Base-by-base conservation (phyloP, 768 basidiomycete genomes). In the Fomitopsis serialis region DNA sequence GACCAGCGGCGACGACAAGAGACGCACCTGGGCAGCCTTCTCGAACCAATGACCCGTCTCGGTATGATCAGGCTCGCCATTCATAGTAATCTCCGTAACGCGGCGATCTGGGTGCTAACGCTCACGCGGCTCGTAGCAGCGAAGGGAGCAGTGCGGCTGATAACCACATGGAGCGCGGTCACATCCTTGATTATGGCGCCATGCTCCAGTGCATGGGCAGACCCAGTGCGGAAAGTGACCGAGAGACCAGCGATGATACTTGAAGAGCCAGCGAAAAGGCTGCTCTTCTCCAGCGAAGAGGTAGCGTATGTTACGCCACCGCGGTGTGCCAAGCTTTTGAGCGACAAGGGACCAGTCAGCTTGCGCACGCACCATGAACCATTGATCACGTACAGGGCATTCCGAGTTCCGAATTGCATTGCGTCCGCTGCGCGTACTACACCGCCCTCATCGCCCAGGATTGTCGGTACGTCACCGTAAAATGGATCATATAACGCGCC, bases 41-140 rank as follows among this genome's bases (percentile, higher is more conserved):
- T 67, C 63, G 58, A 78, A 73, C 63, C 71, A 74, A 15, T 45
- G 34, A 8, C 55, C 63, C 17, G 62, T 62, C 57, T 70, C 62
- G 9, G 66, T 67, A 6, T 68, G 55, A 42, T 70, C 66, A 42
- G 66, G 59, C 52, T 61, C 58, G 27, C 68, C 61, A 13, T 61
- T 72, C 9, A 85, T 70, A 96, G 72, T 35, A 92, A 70, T 7
- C 77, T 72, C 1, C 92, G 78, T 43, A 97, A 70, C 3, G 81
- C 74, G 12, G 85, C 85, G 55, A 96, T 84, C 59, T 92, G 83
- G 17, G 85, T 87, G 68, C 92, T 92, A 25, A 92, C 75, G 55
- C 89, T 87, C 10, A 32, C 45, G 5, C 36, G 34, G 21, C 35
- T 46, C 36, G 3, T 24, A n/a, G 25, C 5, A 35, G 34, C 21